phyloP scores from a whole-genome alignment of 306 rosid species.

The Sechiopsis laciniata region DNA sequence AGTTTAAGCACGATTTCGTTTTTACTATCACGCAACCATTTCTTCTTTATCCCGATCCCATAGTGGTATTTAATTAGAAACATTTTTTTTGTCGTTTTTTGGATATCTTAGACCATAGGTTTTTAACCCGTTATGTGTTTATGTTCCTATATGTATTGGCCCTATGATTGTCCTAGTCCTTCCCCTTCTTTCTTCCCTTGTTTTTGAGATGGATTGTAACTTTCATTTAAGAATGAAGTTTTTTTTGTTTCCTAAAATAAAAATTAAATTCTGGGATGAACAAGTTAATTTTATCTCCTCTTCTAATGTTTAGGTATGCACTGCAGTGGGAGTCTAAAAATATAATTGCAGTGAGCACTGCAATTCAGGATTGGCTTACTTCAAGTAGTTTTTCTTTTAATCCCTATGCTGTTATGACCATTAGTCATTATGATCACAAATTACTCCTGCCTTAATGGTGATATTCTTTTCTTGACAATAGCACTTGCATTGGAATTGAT shows the following conservation, averaged over 20 bases:
- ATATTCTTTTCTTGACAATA: slow-evolving; percentile 21
- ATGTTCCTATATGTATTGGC: no score
- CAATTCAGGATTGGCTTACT: slow-evolving; percentile 52
- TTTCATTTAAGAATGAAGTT: no score
- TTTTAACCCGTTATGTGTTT: no score
- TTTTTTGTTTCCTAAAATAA: no score
- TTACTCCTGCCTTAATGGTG: slow-evolving; percentile 10
- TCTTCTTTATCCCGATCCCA: slow-evolving; percentile 21
- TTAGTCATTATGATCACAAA: slow-evolving; percentile 15
- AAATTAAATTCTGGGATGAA: slow-evolving; percentile 6
- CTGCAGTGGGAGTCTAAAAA: slow-evolving; percentile 48
- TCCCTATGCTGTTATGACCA: slow-evolving; percentile 22
- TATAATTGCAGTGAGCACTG: slow-evolving; percentile 50
- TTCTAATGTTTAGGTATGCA: slow-evolving; percentile 37
- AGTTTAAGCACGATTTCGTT: slow-evolving; percentile 12
- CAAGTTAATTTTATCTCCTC: slow-evolving; percentile 25
- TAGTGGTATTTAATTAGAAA: neutral
- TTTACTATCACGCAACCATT: neutral
- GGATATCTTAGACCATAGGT: no score
- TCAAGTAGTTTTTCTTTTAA: slow-evolving; percentile 37
- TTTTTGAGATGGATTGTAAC: no score
- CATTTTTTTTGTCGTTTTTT: no score
- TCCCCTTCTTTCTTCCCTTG: no score
- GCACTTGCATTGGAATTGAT: slow-evolving; percentile 42
- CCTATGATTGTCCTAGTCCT: no score